phyloP scores from a whole-genome alignment of 352 stramenopile genomes.

The Phytopythium boreale region DNA sequence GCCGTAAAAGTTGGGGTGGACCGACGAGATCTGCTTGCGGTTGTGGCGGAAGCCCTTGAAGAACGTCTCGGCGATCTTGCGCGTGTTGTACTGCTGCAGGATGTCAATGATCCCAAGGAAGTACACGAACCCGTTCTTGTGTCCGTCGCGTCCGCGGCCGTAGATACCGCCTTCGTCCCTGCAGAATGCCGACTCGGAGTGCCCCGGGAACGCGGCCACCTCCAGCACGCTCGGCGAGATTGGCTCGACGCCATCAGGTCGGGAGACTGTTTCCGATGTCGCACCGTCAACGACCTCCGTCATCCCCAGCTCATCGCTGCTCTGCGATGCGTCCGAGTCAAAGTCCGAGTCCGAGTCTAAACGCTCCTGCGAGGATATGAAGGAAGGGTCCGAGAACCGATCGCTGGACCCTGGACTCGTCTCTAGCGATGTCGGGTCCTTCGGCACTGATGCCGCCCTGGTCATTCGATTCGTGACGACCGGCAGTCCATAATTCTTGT shows the following conservation, averaged over 20 bases:
- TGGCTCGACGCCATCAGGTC: conserved; percentile 13
- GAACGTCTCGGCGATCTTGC: conserved; percentile 90
- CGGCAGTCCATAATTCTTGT: neutral
- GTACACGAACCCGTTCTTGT: conserved; percentile 85
- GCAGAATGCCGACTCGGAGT: conserved; percentile 70
- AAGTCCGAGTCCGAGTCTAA: conserved; percentile 35
- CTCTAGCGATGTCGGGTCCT: conserved; percentile 10
- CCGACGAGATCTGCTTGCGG: conserved; percentile 83
- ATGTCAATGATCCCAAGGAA: conserved; percentile 94
- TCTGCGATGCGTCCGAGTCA: conserved; percentile 36
- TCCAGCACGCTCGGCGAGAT: conserved; percentile 57
- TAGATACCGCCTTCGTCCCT: conserved; percentile 73
- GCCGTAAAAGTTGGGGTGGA: conserved; percentile 86
- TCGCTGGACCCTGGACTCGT: neutral
- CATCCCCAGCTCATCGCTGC: conserved; percentile 24
- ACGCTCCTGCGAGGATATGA: neutral
- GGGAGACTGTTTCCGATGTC: neutral
- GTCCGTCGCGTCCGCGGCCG: conserved; percentile 48
- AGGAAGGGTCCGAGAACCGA: neutral
- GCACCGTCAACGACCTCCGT: neutral
- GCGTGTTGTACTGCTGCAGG: conserved; percentile 91
- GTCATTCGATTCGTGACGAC: conserved; percentile 17
- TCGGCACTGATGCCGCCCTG: conserved; percentile 25
- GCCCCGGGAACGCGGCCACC: conserved; percentile 32
- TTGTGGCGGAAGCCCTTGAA: conserved; percentile 87